Conservation (phyloP, 345 rosid genomes). For the Aurinia saxatilis region DNA sequence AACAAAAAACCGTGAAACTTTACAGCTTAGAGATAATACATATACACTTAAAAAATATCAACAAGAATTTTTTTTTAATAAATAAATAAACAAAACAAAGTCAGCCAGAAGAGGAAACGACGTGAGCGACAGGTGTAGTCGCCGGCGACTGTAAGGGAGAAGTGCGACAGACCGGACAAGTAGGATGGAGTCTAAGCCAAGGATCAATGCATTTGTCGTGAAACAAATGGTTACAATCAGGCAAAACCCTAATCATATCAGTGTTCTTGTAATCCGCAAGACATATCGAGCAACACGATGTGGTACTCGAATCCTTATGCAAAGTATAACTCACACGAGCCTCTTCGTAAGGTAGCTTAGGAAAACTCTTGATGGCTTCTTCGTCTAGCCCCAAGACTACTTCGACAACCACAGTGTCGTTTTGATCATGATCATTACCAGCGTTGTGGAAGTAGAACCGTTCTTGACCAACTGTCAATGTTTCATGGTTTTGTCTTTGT, state of each 20-base stretch:
- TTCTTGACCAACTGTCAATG: background rate
- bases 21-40: slow-evolving; percentile 9
- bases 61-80: background rate
- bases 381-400: slow-evolving; percentile 59
- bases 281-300: slow-evolving; percentile 69
- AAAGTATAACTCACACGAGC: slow-evolving; percentile 33
- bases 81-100: background rate
- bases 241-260: slow-evolving; percentile 54
- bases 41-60: background rate
- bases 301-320: slow-evolving; percentile 37
- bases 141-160: slow-evolving; percentile 68
- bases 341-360: slow-evolving; percentile 61
- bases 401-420: slow-evolving; percentile 18
- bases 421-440: slow-evolving; percentile 1
- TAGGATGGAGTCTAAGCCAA: slow-evolving; percentile 60
- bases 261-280: slow-evolving; percentile 62
- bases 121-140: slow-evolving; percentile 59
- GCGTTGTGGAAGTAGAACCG: background rate
- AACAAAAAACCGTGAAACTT: slow-evolving; percentile 11
- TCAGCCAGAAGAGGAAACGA: slow-evolving; percentile 41
- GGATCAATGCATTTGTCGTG: slow-evolving; percentile 75
- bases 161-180: slow-evolving; percentile 70
- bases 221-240: slow-evolving; percentile 69
- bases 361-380: slow-evolving; percentile 55
- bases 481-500: slow-evolving; percentile 11